phyloP scores from a whole-genome alignment of 1,284 basidiomycete genomes.

The Cystobasidiaceae sp. region DNA sequence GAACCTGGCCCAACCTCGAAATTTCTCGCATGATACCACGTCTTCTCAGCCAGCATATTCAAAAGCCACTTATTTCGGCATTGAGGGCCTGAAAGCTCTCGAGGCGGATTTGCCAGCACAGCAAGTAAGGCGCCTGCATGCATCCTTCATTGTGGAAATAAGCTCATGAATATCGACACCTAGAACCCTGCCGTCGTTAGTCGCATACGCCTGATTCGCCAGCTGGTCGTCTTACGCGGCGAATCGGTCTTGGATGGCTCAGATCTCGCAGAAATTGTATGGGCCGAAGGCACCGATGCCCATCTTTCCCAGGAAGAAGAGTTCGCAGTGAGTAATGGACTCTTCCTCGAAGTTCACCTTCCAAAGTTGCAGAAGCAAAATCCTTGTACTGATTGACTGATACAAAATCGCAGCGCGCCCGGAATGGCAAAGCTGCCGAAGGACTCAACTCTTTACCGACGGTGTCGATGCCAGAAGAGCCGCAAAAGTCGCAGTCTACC shows the following conservation, averaged over 20 bases:
- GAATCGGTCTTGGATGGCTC: not conserved
- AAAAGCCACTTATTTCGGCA: not conserved
- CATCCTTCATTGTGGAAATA: not conserved
- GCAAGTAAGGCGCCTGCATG: not conserved
- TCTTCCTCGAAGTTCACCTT: not conserved
- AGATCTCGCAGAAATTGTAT: conserved; percentile 13
- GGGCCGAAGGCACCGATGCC: conserved; percentile 18
- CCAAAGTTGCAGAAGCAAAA: not conserved
- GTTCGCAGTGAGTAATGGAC: conserved; percentile 4
- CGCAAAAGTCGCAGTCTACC: not conserved
- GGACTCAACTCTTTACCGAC: not conserved
- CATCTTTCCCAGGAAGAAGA: conserved; percentile 21
- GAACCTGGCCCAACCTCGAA: not conserved
- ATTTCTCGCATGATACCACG: not conserved
- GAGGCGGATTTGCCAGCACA: not conserved
- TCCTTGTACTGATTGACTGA: not conserved
- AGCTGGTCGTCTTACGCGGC: conserved; percentile 19
- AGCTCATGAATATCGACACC: not conserved
- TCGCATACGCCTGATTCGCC: conserved; percentile 2
- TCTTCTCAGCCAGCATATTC: not conserved
- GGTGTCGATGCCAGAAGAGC: not conserved
- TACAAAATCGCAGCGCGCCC: not conserved
- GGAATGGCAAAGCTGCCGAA: conserved; percentile 7
- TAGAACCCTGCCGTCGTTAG: not conserved
- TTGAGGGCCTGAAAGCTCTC: not conserved